phyloP scores from a whole-genome alignment of 129 eudicot species.

The Smallanthus sonchifolius region DNA sequence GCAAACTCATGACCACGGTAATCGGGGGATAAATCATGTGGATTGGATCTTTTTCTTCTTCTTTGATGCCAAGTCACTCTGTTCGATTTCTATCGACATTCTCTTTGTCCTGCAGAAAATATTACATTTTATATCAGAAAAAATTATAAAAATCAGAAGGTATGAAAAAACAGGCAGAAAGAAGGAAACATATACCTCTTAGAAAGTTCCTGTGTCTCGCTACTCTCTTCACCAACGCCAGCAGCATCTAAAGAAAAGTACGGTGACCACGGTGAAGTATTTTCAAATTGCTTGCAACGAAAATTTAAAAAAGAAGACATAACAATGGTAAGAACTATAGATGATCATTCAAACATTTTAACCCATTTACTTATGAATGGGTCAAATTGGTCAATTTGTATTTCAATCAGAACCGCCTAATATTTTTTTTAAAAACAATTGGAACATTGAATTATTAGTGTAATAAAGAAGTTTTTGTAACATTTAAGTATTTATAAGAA shows the following conservation, averaged over 20 bases:
- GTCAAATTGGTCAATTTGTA: not conserved
- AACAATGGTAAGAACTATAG: not conserved
- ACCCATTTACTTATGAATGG: not conserved
- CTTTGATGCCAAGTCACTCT: slow-evolving; percentile 50
- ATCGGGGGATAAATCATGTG: slow-evolving; percentile 17
- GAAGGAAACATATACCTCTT: slow-evolving; percentile 43
- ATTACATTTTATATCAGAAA: slow-evolving; percentile 7
- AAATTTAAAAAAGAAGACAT: not conserved
- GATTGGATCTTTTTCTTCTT: slow-evolving; percentile 60
- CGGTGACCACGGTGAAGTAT: not conserved
- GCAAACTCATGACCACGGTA: not conserved
- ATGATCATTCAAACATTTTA: not conserved
- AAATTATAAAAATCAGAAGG: not conserved
- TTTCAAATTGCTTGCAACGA: not conserved
- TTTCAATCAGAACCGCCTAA: not conserved
- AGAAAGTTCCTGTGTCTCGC: slow-evolving; percentile 57
- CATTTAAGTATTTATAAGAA: not conserved
- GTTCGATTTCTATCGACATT: slow-evolving; percentile 66
- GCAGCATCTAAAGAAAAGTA: slow-evolving; percentile 32
- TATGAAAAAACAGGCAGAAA: not conserved
- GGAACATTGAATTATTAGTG: not conserved
- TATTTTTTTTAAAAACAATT: not conserved
- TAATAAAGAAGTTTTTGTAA: not conserved
- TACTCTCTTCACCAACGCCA: slow-evolving; percentile 37
- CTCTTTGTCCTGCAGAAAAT: slow-evolving; percentile 58